Evolutionary conservation across 2,329 filamentous ascomycete genomes (phyloP).

Genomic region (Fusarium sp.): DNA sequence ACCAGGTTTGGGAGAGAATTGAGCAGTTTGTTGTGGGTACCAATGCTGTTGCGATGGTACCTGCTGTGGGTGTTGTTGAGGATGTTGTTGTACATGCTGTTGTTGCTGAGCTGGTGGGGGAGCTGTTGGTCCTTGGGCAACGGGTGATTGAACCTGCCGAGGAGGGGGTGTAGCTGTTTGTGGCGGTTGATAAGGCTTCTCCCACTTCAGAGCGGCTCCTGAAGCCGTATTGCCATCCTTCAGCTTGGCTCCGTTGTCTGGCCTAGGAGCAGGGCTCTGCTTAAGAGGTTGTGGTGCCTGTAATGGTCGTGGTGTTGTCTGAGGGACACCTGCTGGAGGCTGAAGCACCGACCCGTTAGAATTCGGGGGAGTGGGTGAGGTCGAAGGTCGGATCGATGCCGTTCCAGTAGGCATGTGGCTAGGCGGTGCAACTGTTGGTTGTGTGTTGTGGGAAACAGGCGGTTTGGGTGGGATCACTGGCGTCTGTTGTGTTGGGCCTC

Average conservation of each 20-base stretch:
- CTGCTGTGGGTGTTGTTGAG: slow-evolving; percentile 25
- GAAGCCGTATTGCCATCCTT: slow-evolving; percentile 39
- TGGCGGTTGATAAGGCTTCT: slow-evolving; percentile 52
- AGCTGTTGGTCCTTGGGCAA: slow-evolving; percentile 33
- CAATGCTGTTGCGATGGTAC: slow-evolving; percentile 30
- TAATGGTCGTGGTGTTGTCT: slow-evolving; percentile 43
- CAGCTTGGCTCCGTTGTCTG: slow-evolving; percentile 44
- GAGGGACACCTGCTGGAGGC: slow-evolving; percentile 46
- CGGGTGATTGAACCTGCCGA: slow-evolving; percentile 38
- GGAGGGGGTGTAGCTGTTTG: slow-evolving; percentile 36
- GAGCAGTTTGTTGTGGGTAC: slow-evolving; percentile 33
- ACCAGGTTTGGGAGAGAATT: slow-evolving; percentile 32
- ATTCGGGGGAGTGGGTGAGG: slow-evolving; percentile 44
- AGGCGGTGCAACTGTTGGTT: slow-evolving; percentile 41
- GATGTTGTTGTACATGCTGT: slow-evolving; percentile 23
- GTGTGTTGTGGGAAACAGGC: slow-evolving; percentile 29
- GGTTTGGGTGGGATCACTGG: slow-evolving; percentile 49
- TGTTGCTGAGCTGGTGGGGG: slow-evolving; percentile 31
- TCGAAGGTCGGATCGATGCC: slow-evolving; percentile 41
- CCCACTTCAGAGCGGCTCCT: slow-evolving; percentile 49
- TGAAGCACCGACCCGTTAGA: slow-evolving; percentile 48
- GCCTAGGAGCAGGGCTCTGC: slow-evolving; percentile 46
- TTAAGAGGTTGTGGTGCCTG: slow-evolving; percentile 46
- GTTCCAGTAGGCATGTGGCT: slow-evolving; percentile 42
- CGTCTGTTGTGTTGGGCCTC: slow-evolving; percentile 44